Percentiles rank a stretch among this genome's conserved stretches.
These are phyloP conservation scores for Cryptosporidium tyzzeri DNA, from an alignment of 169 alveolate species.

Conservation along the genomic window DNA sequence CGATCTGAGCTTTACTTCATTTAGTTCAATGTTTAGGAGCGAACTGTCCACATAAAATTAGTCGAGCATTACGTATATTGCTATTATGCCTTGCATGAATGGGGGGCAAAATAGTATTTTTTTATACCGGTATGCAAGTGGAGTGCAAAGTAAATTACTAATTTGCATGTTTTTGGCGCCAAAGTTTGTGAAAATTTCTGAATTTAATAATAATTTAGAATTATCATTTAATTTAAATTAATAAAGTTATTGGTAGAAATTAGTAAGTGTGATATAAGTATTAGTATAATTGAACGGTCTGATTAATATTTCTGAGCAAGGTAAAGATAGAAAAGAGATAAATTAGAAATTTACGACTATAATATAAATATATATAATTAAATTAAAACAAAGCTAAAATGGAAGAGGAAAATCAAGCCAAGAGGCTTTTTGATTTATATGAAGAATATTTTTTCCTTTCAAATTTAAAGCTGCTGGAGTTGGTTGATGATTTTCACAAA, in stretches of 20 bases:
- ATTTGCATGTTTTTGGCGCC: neutral
- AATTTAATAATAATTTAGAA: no score
- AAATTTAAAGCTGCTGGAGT: slow-evolving; percentile 10
- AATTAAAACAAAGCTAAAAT: no score
- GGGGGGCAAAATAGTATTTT: neutral
- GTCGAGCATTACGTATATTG: neutral
- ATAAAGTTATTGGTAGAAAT: no score
- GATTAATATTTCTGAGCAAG: neutral
- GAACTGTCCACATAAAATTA: neutral
- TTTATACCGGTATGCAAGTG: neutral
- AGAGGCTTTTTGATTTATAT: slow-evolving; percentile 1
- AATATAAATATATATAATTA: no score
- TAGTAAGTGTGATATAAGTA: no score
- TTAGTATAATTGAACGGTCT: no score
- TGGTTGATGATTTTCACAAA: slow-evolving; percentile 29
- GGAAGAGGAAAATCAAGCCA: neutral
- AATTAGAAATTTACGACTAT: neutral
- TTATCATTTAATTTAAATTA: no score
- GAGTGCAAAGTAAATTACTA: neutral
- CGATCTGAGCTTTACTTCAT: neutral
- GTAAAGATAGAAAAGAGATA: neutral
- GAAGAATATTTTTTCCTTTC: slow-evolving; percentile 25
- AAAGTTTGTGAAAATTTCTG: neutral
- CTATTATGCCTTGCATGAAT: neutral
- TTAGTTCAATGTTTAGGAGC: no score